Percentiles rank a stretch among this genome's conserved stretches.
Conservation (phyloP, 768 basidiomycete species). For the Dendrothele bispora region DNA sequence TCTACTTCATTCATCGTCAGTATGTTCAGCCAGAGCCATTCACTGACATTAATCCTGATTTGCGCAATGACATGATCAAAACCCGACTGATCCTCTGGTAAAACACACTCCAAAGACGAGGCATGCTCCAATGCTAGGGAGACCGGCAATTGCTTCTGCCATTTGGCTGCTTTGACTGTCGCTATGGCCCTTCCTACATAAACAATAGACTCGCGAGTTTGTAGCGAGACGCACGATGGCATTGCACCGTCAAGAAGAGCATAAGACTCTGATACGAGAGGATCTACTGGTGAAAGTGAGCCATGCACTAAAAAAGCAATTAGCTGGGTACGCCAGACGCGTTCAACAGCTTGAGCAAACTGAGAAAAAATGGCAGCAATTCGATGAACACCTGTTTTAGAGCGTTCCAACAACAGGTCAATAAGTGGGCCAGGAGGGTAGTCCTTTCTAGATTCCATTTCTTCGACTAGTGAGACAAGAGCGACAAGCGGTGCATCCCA, state of each 20-base stretch:
- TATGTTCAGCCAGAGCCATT: conserved; percentile 93
- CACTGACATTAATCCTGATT: conserved; percentile 80
- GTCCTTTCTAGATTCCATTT: conserved; percentile 52
- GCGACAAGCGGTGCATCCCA: conserved; percentile 88
- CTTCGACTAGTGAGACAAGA: conserved; percentile 62
- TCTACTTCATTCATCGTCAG: conserved; percentile 81
- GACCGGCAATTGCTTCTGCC: conserved; percentile 76
- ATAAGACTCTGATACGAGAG: conserved; percentile 63
- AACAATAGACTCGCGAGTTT: conserved; percentile 76
- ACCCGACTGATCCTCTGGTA: conserved; percentile 73
- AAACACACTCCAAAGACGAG: conserved; percentile 58
- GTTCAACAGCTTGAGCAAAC: conserved; percentile 74
- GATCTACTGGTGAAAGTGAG: conserved; percentile 65
- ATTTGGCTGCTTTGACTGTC: conserved; percentile 77
- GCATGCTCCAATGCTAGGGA: conserved; percentile 66
- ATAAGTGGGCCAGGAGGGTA: conserved; percentile 81
- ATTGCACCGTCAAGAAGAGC: conserved; percentile 62
- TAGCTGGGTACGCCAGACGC: conserved; percentile 84
- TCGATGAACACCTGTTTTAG: conserved; percentile 77
- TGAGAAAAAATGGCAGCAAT: conserved; percentile 70
- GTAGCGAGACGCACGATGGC: conserved; percentile 71
- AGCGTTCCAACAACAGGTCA: conserved; percentile 70
- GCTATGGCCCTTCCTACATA: conserved; percentile 88
- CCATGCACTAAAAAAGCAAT: conserved; percentile 78
- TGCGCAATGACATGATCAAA: conserved; percentile 76